These are phyloP conservation scores for Nannochloris sp. DNA, from an alignment of 139 green algal genomes.

Conservation along the genomic window DNA sequence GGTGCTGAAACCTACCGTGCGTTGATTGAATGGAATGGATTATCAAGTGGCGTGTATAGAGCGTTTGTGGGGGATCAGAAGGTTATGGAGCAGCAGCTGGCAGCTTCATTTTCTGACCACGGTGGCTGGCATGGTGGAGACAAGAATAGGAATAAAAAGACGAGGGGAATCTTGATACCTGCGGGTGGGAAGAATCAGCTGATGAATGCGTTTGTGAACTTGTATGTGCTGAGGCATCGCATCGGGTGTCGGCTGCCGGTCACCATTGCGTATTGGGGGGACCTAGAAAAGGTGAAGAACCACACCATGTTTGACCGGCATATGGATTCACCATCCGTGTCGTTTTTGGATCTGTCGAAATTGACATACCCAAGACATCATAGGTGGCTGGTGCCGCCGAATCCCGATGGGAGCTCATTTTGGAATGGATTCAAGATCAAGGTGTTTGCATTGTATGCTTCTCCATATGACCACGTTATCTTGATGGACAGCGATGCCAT, in stretches of 20 bases:
- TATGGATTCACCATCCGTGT: not conserved
- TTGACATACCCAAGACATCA: slow-evolving; percentile 4
- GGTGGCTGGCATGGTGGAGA: not conserved
- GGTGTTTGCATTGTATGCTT: slow-evolving; percentile 12
- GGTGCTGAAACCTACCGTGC: slow-evolving; percentile 2
- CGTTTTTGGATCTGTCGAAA: slow-evolving; percentile 9
- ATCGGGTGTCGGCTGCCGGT: slow-evolving; percentile 13
- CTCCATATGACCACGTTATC: slow-evolving; percentile 17
- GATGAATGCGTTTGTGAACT: slow-evolving; percentile 16
- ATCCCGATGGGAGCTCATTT: not conserved
- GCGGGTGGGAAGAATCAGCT: slow-evolving; percentile 4
- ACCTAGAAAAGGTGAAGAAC: no score
- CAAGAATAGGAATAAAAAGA: not conserved
- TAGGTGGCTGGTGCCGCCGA: not conserved
- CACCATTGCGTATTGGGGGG: slow-evolving; percentile 20
- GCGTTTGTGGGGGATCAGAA: slow-evolving; percentile 7
- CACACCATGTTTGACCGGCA: not conserved
- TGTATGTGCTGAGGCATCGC: slow-evolving; percentile 15
- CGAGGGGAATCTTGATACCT: slow-evolving; percentile 16
- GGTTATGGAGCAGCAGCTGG: slow-evolving; percentile 4
- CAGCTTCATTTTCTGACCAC: not conserved
- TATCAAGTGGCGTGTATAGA: slow-evolving; percentile 1
- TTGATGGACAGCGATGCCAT: slow-evolving; percentile 34
- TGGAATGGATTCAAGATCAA: slow-evolving; percentile 23
- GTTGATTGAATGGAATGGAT: not conserved